Base-by-base conservation (phyloP, 805 yeast species). In the Zygosaccharomyces gambellarensis region DNA sequence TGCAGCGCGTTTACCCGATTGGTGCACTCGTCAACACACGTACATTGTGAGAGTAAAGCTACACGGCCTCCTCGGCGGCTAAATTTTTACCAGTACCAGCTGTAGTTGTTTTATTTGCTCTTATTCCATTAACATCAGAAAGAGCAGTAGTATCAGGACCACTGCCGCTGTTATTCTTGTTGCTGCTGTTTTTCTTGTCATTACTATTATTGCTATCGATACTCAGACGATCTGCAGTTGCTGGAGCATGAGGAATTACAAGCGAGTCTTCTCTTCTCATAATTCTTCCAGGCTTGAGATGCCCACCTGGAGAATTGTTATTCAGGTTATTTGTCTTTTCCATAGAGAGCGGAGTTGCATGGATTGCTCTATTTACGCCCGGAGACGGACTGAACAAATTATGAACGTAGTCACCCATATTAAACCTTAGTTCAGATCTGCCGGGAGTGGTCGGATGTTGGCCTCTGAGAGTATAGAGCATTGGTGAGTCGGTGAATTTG, bases 321-420 rank as follows among this genome's bases (percentile, higher is more conserved):
- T 27, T 12, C 17, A 21, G 36, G 36, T 11, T 17, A 5, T 14
- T 28, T 4, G 27, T 19, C 27, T 29, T 41, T 23, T 41, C 44
- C 44, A 41, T 11, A 19, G 44, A 41, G 9, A 41, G 17, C 6
- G 44, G 44, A 14, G 44, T 41, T 9, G 45, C 36, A 19, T 30
- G 45, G 28, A 42, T 30, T n/a, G 36, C 45, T 14, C 34, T 43
- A 23, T 46, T 44, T 43, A 65, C 60, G 11, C 64, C 62, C 10
- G 70, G 71, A 9, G 70, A 65, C 10, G 71, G 71, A 45, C 68
- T 63, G 55, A 67, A 67, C 10, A 67, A 53, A 36, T 59, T 65
- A 48, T 67, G 69, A n/a, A 67, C 65, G 53, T 67, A 67, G 45
- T 67, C 70, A 5, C 69, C 69, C 68, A 67, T 65, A 53, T 63